A percentile compares a stretch with the other conserved stretches of the same genome.
phyloP scores from a whole-genome alignment of 225 moss, liverwort and hornwort genomes.

The Bryoerythrophyllum caledonicum region DNA sequence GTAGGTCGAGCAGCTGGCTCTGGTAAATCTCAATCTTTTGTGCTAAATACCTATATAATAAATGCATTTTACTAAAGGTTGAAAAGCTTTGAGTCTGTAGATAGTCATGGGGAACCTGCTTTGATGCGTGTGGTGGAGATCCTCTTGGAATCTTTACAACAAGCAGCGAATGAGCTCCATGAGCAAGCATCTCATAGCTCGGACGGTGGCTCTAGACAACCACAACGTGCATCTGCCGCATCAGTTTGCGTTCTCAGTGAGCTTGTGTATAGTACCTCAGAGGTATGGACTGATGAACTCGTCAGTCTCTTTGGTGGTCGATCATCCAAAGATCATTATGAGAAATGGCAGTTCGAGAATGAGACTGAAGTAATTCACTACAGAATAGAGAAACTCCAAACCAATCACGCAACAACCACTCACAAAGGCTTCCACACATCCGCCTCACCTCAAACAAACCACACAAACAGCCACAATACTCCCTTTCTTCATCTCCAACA shows the following conservation, averaged over 20 bases:
- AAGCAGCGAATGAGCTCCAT: slow-evolving; percentile 45
- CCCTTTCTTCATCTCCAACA: too few species aligned
- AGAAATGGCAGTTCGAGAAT: slow-evolving; percentile 53
- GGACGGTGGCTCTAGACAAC: slow-evolving; percentile 57
- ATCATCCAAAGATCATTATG: too few species aligned
- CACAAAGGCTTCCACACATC: too few species aligned
- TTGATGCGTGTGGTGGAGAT: slow-evolving; percentile 65
- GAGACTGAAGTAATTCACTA: slow-evolving; percentile 41
- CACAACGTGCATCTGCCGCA: slow-evolving; percentile 76
- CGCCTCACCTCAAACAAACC: too few species aligned
- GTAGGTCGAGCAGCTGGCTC: slow-evolving; percentile 74
- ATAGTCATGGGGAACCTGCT: slow-evolving; percentile 58
- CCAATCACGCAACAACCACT: too few species aligned
- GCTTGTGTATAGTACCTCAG: slow-evolving; percentile 83
- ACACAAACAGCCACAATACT: too few species aligned
- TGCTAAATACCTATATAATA: slow-evolving; percentile 7
- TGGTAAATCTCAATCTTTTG: slow-evolving; percentile 37
- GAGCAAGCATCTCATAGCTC: too few species aligned
- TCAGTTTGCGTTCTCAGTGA: slow-evolving; percentile 81
- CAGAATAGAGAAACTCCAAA: too few species aligned
- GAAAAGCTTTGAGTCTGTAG: slow-evolving; percentile 35
- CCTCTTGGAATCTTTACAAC: slow-evolving; percentile 54
- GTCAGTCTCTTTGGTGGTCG: slow-evolving; percentile 49
- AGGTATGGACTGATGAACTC: slow-evolving; percentile 63
- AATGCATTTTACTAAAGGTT: not conserved